Evolutionary conservation across 2,329 filamentous ascomycete species (phyloP).

Genomic region (Verticillium nonalfalfae): DNA sequence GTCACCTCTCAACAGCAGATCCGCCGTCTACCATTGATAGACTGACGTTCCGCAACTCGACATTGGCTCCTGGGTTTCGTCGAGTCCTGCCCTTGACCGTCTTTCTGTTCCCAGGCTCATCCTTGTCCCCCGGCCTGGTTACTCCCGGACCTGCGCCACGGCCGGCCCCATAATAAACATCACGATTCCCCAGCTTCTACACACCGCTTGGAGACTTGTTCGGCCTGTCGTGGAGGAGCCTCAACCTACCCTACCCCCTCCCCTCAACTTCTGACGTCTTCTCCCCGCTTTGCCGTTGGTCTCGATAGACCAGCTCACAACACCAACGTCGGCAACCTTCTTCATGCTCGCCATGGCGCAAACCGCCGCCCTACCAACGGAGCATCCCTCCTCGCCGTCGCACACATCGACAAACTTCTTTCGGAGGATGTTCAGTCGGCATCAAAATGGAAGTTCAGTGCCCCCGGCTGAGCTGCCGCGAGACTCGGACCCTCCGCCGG

Average conservation of each 20-base stretch:
- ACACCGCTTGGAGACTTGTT: neutral
- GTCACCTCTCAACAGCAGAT: neutral
- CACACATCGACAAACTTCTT: constrained; percentile 7
- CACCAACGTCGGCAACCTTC: neutral
- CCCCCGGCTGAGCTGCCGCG: constrained; percentile 1
- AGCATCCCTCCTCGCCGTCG: constrained; percentile 5
- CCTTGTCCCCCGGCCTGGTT: constrained; percentile 10
- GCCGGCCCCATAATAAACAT: constrained; percentile 10
- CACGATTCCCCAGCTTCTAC: constrained; percentile 5
- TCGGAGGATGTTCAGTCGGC: constrained; percentile 11
- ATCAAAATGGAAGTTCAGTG: constrained; percentile 4
- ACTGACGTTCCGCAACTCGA: neutral
- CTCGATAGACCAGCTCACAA: neutral
- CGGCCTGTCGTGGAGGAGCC: neutral
- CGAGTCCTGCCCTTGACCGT: constrained; percentile 11
- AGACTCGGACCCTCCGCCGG: constrained; percentile 12
- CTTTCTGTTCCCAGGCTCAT: constrained; percentile 11
- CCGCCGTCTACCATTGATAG: constrained; percentile 1
- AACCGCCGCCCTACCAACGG: constrained; percentile 3
- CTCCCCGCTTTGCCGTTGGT: neutral
- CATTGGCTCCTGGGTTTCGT: neutral
- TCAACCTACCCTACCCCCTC: neutral
- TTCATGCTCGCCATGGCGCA: constrained; percentile 7
- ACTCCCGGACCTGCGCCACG: constrained; percentile 7
- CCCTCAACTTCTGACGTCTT: neutral